Evolutionary conservation across 768 basidiomycete species (phyloP), one percentile per base, ranked within the genome.

Genomic region (Leucosporidium scottii): DNA sequence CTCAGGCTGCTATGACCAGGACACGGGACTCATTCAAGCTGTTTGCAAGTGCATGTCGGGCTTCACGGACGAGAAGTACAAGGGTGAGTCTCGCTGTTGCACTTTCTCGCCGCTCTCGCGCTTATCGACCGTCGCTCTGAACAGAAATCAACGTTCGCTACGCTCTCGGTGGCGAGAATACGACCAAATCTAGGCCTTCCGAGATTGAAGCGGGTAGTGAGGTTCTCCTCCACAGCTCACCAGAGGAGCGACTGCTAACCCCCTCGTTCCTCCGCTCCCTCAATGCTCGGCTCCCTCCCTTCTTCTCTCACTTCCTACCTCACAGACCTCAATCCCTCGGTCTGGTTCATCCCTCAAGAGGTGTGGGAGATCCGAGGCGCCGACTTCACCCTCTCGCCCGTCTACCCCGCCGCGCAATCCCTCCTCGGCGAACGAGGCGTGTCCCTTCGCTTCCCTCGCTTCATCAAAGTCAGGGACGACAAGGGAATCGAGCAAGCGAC

Each of bases 41-140:
- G 83, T 93, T 23, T 91, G 90, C 78, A 93, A 96, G 78, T 91
- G 89, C 81, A 89, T 91, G 86, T 90, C 88, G 68, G 88, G 88
- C 86, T 96, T 96, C 78, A 85, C 89, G 34, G 91, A 70, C 61
- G 69, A 64, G 44, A 77, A 73, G 71, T 77, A 78, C 73, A 79
- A 88, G 83, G 81, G 39, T 44, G 39, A 44, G 39, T 34, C 34
- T 34, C 34, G 4, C 34, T 4, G 5, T 34, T 4, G 34, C 5
- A 4, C 8, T 44, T 15, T 44, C 39, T 44, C 39, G 8, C 8
- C 2, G 39, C 39, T 44, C 8, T 17, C 13, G 12, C 39, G 39
- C 39, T 44, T 3, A 44, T 44, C 13, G 8, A 44, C 10, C 13
- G n/a, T 44, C 39, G 39, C 39, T 44, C 39, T 6, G 34, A 34